Evolutionary conservation across 1,139 yeast genomes (phyloP).

Genomic region (Geotrichum aggregatum): DNA sequence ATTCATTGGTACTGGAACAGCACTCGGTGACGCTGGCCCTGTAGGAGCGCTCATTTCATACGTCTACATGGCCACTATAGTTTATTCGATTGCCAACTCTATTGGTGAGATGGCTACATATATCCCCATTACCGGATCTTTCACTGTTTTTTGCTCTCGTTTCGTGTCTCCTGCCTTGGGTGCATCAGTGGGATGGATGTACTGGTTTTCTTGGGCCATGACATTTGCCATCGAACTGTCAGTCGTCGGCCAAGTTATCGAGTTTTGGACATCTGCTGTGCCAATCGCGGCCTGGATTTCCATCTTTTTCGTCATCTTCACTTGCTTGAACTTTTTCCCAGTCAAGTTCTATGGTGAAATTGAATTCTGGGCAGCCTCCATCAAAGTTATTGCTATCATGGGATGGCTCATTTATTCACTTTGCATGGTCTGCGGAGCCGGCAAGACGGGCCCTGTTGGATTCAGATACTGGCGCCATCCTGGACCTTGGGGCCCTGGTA

Average conservation of each 20-base stretch:
- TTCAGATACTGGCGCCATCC: slow-evolving; percentile 68
- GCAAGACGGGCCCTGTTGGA: slow-evolving; percentile 64
- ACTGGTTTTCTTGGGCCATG: slow-evolving; percentile 63
- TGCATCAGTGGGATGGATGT: slow-evolving; percentile 57
- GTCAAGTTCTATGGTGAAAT: slow-evolving; percentile 41
- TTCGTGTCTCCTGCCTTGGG: slow-evolving; percentile 62
- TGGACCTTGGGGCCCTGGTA: slow-evolving; percentile 58
- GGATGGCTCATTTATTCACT: slow-evolving; percentile 69
- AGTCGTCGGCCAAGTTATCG: slow-evolving; percentile 55
- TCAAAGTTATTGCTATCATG: slow-evolving; percentile 47
- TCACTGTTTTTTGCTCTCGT: slow-evolving; percentile 56
- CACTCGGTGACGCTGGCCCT: slow-evolving; percentile 61
- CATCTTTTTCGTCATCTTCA: slow-evolving; percentile 31
- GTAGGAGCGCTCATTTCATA: slow-evolving; percentile 61
- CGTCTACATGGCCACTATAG: slow-evolving; percentile 48
- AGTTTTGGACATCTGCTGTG: slow-evolving; percentile 52
- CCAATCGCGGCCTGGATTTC: slow-evolving; percentile 47
- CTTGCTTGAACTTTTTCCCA: slow-evolving; percentile 37
- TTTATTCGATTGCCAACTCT: slow-evolving; percentile 53
- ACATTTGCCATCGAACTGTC: slow-evolving; percentile 60
- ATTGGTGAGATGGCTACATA: slow-evolving; percentile 64
- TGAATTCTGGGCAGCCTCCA: slow-evolving; percentile 40
- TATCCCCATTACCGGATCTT: slow-evolving; percentile 59
- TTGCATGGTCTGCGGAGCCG: slow-evolving; percentile 71
- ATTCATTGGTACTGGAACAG: slow-evolving; percentile 63